Base-by-base conservation (phyloP, 208 protist genomes). In the Novymonas esmeraldas region DNA sequence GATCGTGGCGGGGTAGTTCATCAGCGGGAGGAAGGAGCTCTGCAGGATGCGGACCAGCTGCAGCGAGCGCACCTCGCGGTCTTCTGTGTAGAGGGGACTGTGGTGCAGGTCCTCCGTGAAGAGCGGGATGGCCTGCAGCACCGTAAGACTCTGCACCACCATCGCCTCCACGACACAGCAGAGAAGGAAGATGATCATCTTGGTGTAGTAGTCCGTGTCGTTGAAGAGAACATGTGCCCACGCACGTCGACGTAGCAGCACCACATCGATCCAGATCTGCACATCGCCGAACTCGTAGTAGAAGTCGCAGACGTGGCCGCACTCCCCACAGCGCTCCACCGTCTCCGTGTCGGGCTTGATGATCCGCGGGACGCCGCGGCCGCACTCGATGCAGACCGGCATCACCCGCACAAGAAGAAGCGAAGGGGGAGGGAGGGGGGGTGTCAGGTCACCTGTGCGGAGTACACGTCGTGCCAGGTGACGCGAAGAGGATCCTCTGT, bases 151-250 rank as follows among this genome's bases (percentile, higher is more conserved):
- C 14, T 79, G 75, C 54, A 81, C 85, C n/a, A 90, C 82, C 22
- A 90, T 86, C 11, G 87, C 85, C 59, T 95, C 90, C 18, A 95
- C 45, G 2, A 87, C 50, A 41, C 87, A 92, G 51, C 78, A 87
- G 36, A 83, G 10, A 3, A 94, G 34, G 38, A 74, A 62, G 4
- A 74, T 45, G 26, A 68, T 20, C 26, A 63, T 33, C 29, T 26
- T 66, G 6, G 60, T 67, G 60, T 55, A 48, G 16, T 55, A 52
- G 38, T 74, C 59, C 2, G 36, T 45, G 38, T 79, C 64, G 67
- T 96, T 96, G 64, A 82, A 92, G 28, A 96, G 54, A 11, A 92
- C 64, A 68, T 96, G 91, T 28, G 73, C 72, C 88, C 91, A 96
- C 6, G 88, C 91, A 28, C 64, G 64, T 7, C 81, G 61, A 33